Conservation (phyloP, 768 basidiomycete genomes). For the Hydnomerulius pinastri region DNA sequence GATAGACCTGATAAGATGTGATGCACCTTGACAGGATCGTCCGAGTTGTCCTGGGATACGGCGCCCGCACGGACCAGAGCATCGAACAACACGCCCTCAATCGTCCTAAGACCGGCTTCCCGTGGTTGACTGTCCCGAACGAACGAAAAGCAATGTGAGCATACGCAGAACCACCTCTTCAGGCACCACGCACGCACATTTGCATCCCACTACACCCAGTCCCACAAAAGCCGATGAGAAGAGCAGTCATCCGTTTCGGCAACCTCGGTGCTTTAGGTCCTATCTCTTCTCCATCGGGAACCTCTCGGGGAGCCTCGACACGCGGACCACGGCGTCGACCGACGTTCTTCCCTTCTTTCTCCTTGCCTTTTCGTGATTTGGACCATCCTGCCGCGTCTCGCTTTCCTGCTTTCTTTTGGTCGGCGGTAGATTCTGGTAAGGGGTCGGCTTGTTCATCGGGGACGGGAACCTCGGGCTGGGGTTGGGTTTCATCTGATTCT, state of each 20-base stretch:
- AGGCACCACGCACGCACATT: constrained; percentile 60
- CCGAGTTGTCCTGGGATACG: constrained; percentile 92
- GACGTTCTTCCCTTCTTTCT: constrained; percentile 38
- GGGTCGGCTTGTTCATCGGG: not conserved
- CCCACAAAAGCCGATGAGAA: constrained; percentile 90
- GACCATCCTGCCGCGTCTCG: constrained; percentile 34
- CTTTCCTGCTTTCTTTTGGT: constrained; percentile 8
- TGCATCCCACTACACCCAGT: constrained; percentile 95
- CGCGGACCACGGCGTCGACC: constrained; percentile 46
- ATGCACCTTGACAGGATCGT: constrained; percentile 82
- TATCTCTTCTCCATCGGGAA: constrained; percentile 15
- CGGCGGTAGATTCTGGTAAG: not conserved
- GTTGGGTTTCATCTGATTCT: not conserved
- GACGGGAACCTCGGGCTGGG: not conserved
- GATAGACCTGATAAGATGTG: too few species aligned
- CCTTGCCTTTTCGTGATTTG: constrained; percentile 37
- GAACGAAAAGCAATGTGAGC: not conserved
- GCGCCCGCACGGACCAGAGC: constrained; percentile 89
- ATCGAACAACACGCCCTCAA: constrained; percentile 87
- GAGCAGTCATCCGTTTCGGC: constrained; percentile 83
- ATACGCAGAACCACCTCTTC: not conserved
- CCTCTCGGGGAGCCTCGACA: constrained; percentile 34
- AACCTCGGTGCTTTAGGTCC: constrained; percentile 52
- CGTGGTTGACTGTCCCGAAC: constrained; percentile 65
- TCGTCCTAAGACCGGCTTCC: constrained; percentile 60